A percentile compares a stretch with the other conserved stretches of the same genome.
These are phyloP conservation scores for Triticum dicoccoides DNA, from an alignment of 176 grass and related monocot species.

Conservation along the genomic window DNA sequence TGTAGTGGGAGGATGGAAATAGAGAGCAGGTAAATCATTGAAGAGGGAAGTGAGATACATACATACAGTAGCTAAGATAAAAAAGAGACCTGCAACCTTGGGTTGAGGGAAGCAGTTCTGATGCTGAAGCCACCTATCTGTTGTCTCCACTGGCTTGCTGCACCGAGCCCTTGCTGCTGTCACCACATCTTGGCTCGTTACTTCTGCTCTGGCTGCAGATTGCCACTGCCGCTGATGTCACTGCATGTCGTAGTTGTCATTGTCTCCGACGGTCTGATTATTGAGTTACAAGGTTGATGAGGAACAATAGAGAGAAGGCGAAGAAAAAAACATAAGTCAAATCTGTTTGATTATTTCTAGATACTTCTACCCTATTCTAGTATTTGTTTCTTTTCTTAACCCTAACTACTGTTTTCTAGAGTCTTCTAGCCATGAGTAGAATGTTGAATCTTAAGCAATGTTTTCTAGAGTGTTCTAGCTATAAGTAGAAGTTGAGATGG, in stretches of 20 bases:
- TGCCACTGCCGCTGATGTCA: neutral
- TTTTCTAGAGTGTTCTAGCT: too few relatives aligned
- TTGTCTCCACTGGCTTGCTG: neutral
- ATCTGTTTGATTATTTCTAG: too few relatives aligned
- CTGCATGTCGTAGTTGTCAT: neutral
- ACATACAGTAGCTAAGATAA: neutral
- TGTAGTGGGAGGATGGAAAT: neutral
- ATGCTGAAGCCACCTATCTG: neutral
- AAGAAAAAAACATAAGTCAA: too few relatives aligned
- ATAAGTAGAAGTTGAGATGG: too few relatives aligned
- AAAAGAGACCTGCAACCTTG: neutral
- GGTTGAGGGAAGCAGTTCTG: neutral
- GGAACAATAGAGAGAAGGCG: too few relatives aligned
- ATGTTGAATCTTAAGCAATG: too few relatives aligned
- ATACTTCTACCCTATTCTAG: too few relatives aligned
- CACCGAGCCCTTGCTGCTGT: neutral
- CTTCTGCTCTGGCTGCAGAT: neutral
- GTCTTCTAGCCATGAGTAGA: too few relatives aligned
- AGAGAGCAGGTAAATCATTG: neutral
- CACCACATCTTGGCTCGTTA: neutral
- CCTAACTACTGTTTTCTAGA: too few relatives aligned
- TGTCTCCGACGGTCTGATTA: neutral
- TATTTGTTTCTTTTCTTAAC: too few relatives aligned
- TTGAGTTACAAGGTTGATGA: neutral
- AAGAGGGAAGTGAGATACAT: neutral